These are phyloP conservation scores for Filobasidium floriforme DNA, from an alignment of 768 basidiomycete species.

Conservation along the genomic window DNA sequence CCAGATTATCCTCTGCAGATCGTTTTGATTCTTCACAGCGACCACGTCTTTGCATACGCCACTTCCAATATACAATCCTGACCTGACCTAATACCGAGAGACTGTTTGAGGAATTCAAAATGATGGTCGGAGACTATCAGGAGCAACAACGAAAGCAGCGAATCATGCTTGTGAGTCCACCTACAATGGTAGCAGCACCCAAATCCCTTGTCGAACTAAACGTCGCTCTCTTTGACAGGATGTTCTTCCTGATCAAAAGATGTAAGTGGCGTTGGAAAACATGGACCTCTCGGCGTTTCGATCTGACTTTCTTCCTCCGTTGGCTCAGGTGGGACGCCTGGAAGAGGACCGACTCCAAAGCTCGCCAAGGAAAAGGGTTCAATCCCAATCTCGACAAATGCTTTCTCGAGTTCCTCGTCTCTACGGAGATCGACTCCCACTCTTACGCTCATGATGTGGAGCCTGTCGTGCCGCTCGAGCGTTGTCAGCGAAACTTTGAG, in stretches of 20 bases:
- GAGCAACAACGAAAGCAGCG: conserved; percentile 38
- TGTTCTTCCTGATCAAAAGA: conserved; percentile 39
- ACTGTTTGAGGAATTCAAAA: neutral
- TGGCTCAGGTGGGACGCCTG: conserved; percentile 38
- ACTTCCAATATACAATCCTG: too few species aligned
- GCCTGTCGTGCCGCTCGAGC: conserved; percentile 22
- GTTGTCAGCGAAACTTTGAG: conserved; percentile 37
- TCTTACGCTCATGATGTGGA: conserved; percentile 30
- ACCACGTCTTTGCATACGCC: too few species aligned
- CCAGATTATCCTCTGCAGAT: too few species aligned
- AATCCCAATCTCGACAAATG: conserved; percentile 42
- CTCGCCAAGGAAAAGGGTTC: conserved; percentile 42
- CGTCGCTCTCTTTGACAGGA: conserved; percentile 26
- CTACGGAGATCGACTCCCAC: conserved; percentile 40
- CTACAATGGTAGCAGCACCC: too few species aligned
- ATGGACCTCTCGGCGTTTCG: neutral
- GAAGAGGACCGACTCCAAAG: conserved; percentile 40
- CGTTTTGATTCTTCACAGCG: too few species aligned
- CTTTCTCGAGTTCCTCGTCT: conserved; percentile 43
- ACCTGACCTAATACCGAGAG: neutral
- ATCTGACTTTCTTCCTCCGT: neutral
- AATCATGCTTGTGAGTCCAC: conserved; percentile 38
- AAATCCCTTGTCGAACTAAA: neutral
- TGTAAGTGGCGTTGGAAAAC: conserved; percentile 25
- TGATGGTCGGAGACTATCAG: conserved; percentile 37